Conservation (phyloP, 805 yeast genomes). For the Hanseniaspora hatyaiensis region DNA sequence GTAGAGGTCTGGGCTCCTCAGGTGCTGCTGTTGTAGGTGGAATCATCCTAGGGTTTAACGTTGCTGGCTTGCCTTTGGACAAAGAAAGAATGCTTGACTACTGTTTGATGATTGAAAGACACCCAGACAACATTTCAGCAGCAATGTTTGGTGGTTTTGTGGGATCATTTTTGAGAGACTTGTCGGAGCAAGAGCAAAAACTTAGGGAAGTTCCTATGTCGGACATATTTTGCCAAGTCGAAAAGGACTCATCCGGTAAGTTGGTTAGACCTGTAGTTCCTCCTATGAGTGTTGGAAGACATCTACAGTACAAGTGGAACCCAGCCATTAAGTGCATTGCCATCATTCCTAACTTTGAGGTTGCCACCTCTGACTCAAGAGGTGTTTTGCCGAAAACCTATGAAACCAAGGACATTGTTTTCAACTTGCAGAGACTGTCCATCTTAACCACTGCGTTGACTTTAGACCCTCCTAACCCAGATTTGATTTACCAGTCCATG, state of each 20-base stretch:
- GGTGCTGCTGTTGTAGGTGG: conserved; percentile 99
- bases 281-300: conserved; percentile 77
- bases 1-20: conserved; percentile 93
- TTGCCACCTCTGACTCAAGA: conserved; percentile 82
- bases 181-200: conserved; percentile 57
- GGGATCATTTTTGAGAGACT: conserved; percentile 81
- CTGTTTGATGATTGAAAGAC: conserved; percentile 94
- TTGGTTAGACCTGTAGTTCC: conserved; percentile 69
- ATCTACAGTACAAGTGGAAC: conserved; percentile 75
- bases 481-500: conserved; percentile 85
- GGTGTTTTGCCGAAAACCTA: conserved; percentile 77
- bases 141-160: conserved; percentile 99
- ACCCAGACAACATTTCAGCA: conserved; percentile 96
- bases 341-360: conserved; percentile 87
- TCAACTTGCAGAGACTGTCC: conserved; percentile 86
- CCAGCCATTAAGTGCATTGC: conserved; percentile 75
- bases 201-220: conserved; percentile 76
- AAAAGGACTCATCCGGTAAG: conserved; percentile 58
- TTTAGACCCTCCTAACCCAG: conserved; percentile 69
- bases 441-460: conserved; percentile 86
- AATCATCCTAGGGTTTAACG: conserved; percentile 74
- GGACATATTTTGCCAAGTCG: conserved; percentile 62
- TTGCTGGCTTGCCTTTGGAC: conserved; percentile 60
- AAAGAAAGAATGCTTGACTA: conserved; percentile 83
- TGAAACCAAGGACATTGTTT: conserved; percentile 70